Percentiles rank a stretch among this genome's conserved stretches.
Evolutionary conservation across 2,329 filamentous ascomycete genomes (phyloP).

Genomic region (Ilyonectria destructans): DNA sequence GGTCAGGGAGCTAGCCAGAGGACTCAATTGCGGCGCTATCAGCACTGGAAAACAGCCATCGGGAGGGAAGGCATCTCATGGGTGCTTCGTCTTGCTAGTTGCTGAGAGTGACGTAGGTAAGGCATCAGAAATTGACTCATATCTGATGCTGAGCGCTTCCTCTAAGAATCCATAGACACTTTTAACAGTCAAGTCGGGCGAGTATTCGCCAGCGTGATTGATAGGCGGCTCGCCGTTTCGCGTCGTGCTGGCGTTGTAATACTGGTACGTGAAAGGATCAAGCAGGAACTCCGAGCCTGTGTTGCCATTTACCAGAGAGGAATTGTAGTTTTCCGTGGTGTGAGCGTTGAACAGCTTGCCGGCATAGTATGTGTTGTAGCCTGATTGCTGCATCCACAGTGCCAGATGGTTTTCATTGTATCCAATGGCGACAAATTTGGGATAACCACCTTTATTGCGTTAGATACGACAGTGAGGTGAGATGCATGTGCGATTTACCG

Average conservation of each 20-base stretch:
- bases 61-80: too few species aligned
- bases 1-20: too few species aligned
- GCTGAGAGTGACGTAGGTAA: too few species aligned
- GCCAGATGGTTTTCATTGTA: slow-evolving; percentile 74
- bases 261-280: slow-evolving; percentile 22
- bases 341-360: slow-evolving; percentile 60
- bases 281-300: slow-evolving; percentile 14
- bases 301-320: too few species aligned
- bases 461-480: too few species aligned
- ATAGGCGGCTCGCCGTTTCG: slow-evolving; percentile 4
- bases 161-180: slow-evolving; percentile 59
- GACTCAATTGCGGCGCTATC: too few species aligned
- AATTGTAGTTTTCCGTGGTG: too few species aligned
- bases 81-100: too few species aligned
- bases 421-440: slow-evolving; percentile 74
- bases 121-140: too few species aligned
- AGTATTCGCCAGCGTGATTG: slow-evolving; percentile 9
- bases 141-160: slow-evolving; percentile 60
- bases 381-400: slow-evolving; percentile 77
- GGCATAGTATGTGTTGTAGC: slow-evolving; percentile 80
- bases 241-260: slow-evolving; percentile 14
- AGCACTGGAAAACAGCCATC: too few species aligned
- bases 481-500: too few species aligned
- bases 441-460: slow-evolving; percentile 53
- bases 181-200: slow-evolving; percentile 7